Evolutionary conservation across 305 asterid species (phyloP), one percentile per base, ranked within the genome.

Genomic region (Solanum hybrid): DNA sequence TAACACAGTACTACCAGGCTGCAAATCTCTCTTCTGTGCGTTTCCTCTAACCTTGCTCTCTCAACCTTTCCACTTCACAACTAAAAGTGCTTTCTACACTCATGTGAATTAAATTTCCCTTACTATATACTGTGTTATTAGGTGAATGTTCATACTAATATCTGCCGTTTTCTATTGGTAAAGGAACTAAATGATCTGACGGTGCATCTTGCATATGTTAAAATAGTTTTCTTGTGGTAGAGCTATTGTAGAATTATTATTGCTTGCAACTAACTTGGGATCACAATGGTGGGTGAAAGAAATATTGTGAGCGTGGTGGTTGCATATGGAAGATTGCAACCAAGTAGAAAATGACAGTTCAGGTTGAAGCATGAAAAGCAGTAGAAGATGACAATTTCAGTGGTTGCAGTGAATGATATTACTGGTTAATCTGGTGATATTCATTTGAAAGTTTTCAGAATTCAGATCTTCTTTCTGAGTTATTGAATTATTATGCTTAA

Each of bases 351-450:
- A 51, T 84, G 75, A 1, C 71, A 51, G 42, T 31, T 42, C 29
- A 31, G 87, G 75, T 51, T 84, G 42, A 84, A 51, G 42, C 76
- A 84, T 51, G 87, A 84, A 85, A 85, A 51, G 76, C 87, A 51
- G 87, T 56, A 51, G 45, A 85, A 56, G 40, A 51, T 29, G 75
- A 84, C 87, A 84, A 27, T 27, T 42, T 42, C 38, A 15, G 37
- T 81, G 71, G 27, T 42, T 81, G 87, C 72, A 81, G 72, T 32
- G 81, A 32, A 76, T 76, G 87, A 31, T 1, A 51, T 31, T 84
- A 29, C 75, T 84, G 75, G 51, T 51, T 84, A 31, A 60, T 51
- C 45, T 51, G 40, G 87, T 56, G 31, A 31, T 84, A 31, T 51
- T 84, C 40, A 82, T 45, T 85, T 82, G 42, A 85, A 85, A 56